Conservation (phyloP, 2,329 filamentous ascomycete genomes). For the Helotiales sp. region DNA sequence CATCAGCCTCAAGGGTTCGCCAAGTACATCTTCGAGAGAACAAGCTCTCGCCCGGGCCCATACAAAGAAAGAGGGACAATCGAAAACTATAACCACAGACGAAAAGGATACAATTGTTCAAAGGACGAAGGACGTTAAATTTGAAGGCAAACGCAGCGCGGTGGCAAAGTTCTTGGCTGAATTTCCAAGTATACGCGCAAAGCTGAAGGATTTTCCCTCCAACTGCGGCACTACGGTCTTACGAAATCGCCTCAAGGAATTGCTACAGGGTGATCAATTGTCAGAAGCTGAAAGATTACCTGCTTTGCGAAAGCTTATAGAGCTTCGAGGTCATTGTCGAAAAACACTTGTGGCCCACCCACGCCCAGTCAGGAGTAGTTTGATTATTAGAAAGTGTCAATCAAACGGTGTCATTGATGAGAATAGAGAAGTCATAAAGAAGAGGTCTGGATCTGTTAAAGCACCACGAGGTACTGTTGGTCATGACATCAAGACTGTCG, state of each 20-base stretch:
- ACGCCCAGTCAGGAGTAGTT: neutral
- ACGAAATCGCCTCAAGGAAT: neutral
- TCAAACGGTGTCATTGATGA: neutral
- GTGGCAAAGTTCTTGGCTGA: neutral
- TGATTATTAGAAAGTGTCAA: neutral
- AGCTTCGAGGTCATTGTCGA: neutral
- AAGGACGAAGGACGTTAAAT: too few relatives aligned
- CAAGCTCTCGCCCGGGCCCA: too few relatives aligned
- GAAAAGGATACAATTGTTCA: too few relatives aligned
- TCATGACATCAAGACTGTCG: constrained; percentile 39
- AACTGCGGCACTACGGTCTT: neutral
- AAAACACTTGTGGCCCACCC: neutral
- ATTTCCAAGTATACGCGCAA: neutral
- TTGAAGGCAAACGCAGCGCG: too few relatives aligned
- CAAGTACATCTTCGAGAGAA: too few relatives aligned
- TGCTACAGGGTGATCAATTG: neutral
- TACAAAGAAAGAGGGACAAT: neutral
- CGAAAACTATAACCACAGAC: neutral
- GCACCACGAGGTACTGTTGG: constrained; percentile 8
- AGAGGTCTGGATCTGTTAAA: neutral
- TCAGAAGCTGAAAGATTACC: constrained; percentile 1
- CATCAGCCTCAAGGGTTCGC: neutral
- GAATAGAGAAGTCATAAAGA: neutral
- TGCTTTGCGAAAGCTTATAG: neutral
- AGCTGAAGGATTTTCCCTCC: neutral